Conservation (phyloP, 1,139 yeast species). For the Magnusiomyces tetraspermus region DNA sequence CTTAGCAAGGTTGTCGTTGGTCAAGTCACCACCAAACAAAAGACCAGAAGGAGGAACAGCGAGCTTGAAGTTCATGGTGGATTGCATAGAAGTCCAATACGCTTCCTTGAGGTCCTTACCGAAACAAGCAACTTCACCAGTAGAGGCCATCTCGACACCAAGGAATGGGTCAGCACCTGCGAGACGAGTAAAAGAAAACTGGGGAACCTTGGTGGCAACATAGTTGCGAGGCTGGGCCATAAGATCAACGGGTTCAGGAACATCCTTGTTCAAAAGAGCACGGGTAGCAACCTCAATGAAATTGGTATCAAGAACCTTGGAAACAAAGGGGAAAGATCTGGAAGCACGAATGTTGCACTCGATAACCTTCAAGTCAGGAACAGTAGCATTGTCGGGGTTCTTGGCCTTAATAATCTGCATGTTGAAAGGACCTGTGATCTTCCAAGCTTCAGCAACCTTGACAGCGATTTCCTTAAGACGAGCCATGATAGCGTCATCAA, state of each 20-base stretch:
- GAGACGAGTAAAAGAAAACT: constrained; percentile 92
- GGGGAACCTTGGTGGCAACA: constrained; percentile 97
- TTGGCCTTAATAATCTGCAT: constrained; percentile 90
- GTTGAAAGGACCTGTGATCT: constrained; percentile 96
- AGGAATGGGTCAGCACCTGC: constrained; percentile 99
- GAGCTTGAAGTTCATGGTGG: constrained; percentile 91
- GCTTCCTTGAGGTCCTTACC: constrained; percentile 82
- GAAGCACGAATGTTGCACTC: constrained; percentile 99
- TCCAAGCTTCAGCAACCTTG: constrained; percentile 85
- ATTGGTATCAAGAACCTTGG: constrained; percentile 88
- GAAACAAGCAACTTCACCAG: constrained; percentile 97
- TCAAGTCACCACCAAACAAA: constrained; percentile 86
- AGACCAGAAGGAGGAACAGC: constrained; percentile 88
- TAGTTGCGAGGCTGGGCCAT: constrained; percentile 72
- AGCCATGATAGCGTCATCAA: constrained; percentile 76
- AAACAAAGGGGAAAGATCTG: constrained; percentile 96
- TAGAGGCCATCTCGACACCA: constrained; percentile 98
- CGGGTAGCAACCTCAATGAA: constrained; percentile 90
- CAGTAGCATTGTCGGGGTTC: constrained; percentile 59
- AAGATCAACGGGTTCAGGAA: constrained; percentile 81
- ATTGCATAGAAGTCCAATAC: constrained; percentile 94
- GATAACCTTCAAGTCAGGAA: constrained; percentile 78
- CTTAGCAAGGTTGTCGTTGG: constrained; percentile 57
- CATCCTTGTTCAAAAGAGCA: constrained; percentile 67
- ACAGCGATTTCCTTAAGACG: constrained; percentile 91